A percentile compares a stretch with the other conserved stretches of the same genome.
These are phyloP conservation scores for Pleurotus citrinopileatus DNA, from an alignment of 768 basidiomycete genomes.

Conservation along the genomic window DNA sequence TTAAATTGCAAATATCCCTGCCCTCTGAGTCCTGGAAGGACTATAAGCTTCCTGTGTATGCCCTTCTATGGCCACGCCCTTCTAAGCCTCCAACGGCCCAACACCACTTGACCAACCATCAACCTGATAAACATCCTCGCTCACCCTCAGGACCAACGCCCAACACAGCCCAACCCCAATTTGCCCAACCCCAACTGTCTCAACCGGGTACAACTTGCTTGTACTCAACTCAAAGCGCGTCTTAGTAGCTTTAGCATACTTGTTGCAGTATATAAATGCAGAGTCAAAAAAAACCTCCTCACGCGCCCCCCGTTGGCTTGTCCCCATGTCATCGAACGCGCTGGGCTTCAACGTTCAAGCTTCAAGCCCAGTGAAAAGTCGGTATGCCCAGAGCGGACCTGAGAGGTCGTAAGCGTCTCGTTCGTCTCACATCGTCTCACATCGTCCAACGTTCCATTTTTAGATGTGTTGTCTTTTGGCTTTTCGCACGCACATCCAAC, in stretches of 20 bases:
- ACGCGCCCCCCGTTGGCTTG: no score
- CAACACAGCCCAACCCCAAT: background rate
- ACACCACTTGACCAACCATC: background rate
- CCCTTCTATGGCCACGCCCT: background rate
- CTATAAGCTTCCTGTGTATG: background rate
- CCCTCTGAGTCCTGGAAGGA: conserved; percentile 3
- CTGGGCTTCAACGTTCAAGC: no score
- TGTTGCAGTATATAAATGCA: background rate
- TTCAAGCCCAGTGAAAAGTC: no score
- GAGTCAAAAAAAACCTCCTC: background rate
- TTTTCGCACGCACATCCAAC: no score
- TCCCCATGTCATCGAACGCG: no score
- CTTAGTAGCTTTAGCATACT: background rate
- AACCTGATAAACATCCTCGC: background rate
- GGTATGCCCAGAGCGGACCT: no score
- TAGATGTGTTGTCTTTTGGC: no score
- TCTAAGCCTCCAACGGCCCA: background rate
- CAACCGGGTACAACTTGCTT: conserved; percentile 1
- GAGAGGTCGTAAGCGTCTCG: no score
- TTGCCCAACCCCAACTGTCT: background rate
- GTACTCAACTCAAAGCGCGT: background rate
- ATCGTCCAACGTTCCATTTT: no score
- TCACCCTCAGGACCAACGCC: background rate
- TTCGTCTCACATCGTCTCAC: no score
- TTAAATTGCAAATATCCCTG: background rate